phyloP scores from a whole-genome alignment of 2,329 filamentous ascomycete genomes.

The Verticillium dahliae region DNA sequence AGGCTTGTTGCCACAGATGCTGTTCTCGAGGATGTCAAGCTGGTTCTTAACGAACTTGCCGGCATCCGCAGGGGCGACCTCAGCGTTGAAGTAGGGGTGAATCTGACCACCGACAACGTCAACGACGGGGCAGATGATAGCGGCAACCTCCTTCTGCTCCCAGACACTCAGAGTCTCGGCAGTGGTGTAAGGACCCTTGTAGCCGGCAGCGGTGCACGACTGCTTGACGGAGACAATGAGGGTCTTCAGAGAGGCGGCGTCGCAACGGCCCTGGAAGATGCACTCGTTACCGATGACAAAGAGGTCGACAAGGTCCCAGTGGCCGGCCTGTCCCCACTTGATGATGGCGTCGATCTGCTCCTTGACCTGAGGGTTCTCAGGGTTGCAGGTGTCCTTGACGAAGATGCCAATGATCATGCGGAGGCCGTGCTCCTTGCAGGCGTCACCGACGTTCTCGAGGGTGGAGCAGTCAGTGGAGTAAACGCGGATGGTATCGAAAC shows the following conservation, averaged over 20 bases:
- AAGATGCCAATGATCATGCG: conserved; percentile 85
- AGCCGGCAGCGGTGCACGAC: conserved; percentile 57
- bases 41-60: conserved; percentile 71
- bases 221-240: conserved; percentile 65
- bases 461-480: conserved; percentile 91
- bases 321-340: conserved; percentile 46
- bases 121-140: conserved; percentile 62
- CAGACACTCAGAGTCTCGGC: conserved; percentile 80
- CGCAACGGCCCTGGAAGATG: conserved; percentile 66
- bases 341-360: conserved; percentile 70
- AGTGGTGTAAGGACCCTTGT: conserved; percentile 71
- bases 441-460: conserved; percentile 67
- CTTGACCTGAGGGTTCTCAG: conserved; percentile 53
- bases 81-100: conserved; percentile 88
- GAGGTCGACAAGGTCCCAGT: conserved; percentile 72
- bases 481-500: conserved; percentile 68
- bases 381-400: conserved; percentile 60
- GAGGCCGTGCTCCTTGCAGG: conserved; percentile 59
- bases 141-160: conserved; percentile 52
- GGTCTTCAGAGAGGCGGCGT: conserved; percentile 54
- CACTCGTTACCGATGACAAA: conserved; percentile 90
- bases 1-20: conserved; percentile 63
- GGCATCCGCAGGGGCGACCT: conserved; percentile 55
- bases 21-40: conserved; percentile 59
- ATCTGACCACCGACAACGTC: conserved; percentile 82